phyloP scores from a whole-genome alignment of 352 stramenopile genomes.

The Phytophthora crassamura region DNA sequence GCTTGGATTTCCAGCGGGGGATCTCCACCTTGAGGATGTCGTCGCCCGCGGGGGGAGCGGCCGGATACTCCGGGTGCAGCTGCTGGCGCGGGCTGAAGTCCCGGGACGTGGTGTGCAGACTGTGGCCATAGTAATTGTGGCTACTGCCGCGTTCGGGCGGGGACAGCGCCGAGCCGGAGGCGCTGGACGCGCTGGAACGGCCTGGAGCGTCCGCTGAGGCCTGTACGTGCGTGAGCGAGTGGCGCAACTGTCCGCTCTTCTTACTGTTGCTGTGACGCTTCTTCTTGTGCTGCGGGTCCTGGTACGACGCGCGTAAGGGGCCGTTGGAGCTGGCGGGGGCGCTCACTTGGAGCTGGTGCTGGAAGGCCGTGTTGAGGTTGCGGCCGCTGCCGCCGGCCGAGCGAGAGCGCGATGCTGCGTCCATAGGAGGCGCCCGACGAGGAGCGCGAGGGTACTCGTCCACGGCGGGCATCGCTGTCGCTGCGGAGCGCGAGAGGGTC shows the following conservation, averaged over 20 bases:
- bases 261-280: conserved; percentile 41
- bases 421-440: conserved; percentile 10
- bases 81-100: conserved; percentile 40
- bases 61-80: conserved; percentile 44
- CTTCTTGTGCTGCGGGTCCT: conserved; percentile 42
- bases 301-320: conserved; percentile 41
- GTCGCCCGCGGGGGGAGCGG: conserved; percentile 41
- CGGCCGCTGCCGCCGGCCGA: conserved; percentile 17
- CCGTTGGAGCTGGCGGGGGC: conserved; percentile 6
- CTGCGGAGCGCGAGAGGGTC: neutral
- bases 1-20: conserved; percentile 62
- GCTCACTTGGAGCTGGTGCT: conserved; percentile 41
- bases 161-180: conserved; percentile 36
- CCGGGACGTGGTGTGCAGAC: conserved; percentile 30
- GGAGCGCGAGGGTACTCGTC: conserved; percentile 32
- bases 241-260: conserved; percentile 44
- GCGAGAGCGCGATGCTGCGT: conserved; percentile 20
- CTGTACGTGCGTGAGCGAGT: conserved; percentile 62
- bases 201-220: conserved; percentile 24
- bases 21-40: conserved; percentile 83
- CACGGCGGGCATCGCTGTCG: conserved; percentile 43
- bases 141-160: conserved; percentile 30
- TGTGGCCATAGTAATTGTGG: conserved; percentile 8
- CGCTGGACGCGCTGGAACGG: conserved; percentile 37
- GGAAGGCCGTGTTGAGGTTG: conserved; percentile 37